Evolutionary conservation across 2,329 filamentous ascomycete genomes (phyloP).

Genomic region (Fusarium oligoseptatum): DNA sequence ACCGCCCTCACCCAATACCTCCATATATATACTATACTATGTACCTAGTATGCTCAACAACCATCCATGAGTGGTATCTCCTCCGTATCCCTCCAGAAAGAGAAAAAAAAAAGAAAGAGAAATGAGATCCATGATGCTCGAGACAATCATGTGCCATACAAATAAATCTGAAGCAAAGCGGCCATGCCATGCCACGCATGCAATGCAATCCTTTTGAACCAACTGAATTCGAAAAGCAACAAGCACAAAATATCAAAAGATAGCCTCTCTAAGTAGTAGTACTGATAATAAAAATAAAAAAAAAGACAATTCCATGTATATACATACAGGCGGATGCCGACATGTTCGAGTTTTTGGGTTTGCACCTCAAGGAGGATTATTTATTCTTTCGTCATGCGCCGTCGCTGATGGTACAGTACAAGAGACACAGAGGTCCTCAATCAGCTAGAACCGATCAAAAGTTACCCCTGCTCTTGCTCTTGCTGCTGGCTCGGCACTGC

Average conservation of each 20-base stretch:
- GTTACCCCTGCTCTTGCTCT: constrained; percentile 17
- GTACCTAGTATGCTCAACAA: constrained; percentile 32
- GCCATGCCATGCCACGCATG: constrained; percentile 41
- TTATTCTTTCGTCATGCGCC: constrained; percentile 41
- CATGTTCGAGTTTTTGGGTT: constrained; percentile 38
- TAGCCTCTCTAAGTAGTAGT: constrained; percentile 22
- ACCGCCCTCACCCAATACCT: constrained; percentile 33
- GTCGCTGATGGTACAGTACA: constrained; percentile 39
- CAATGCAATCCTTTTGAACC: constrained; percentile 42
- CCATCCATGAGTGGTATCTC: constrained; percentile 39
- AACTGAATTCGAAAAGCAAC: constrained; percentile 12
- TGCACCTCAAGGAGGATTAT: constrained; percentile 35
- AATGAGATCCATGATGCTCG: constrained; percentile 30
- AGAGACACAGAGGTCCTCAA: constrained; percentile 10
- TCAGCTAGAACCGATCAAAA: constrained; percentile 24
- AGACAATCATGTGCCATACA: constrained; percentile 28
- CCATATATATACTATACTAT: constrained; percentile 9
- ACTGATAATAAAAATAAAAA: neutral
- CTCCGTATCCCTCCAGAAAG: constrained; percentile 35
- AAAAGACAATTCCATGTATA: constrained; percentile 35
- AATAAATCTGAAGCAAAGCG: constrained; percentile 15
- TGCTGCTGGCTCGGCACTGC: constrained; percentile 19
- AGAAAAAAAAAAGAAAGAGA: constrained; percentile 11
- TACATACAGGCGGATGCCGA: constrained; percentile 33
- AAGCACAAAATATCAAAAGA: constrained; percentile 17